Base-by-base conservation (phyloP, 225 moss, liverwort and hornwort species). In the Lunularia cruciata region DNA sequence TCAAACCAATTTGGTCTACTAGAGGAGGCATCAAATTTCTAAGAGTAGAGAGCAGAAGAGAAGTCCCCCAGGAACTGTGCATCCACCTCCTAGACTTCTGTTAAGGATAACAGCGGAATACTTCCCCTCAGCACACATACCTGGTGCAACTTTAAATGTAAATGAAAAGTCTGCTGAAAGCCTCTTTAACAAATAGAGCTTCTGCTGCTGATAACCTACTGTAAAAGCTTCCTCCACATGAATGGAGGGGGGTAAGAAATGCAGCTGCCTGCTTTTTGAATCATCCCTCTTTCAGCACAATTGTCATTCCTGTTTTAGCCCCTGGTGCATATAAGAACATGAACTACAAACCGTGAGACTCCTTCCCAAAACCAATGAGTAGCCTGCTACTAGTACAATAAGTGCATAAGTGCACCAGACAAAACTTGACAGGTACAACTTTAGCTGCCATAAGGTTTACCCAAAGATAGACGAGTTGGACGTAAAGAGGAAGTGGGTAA, bases 281-380 rank as follows among this genome's bases (percentile, higher is more conserved):
- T 22, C 39, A 39, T 60, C 60, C 38, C 60, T 38, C 38, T 58
- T n/a, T 58, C n/a, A 38, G n/a, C 60, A 22, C 56, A 31, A 39
- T 12, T 32, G 59, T 32, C 35, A n/a, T n/a, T 59, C 8, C 59
- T 20, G 59, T 37, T 7, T 14, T 61, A 61, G 61, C 39, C 61
- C 61, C 61, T 61, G 61, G 9, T 61, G 25, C 39, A 61, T 35
- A 38, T 42, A 61, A 25, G 3, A 40, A 38, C 60, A 8, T 38
- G 15, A 40, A 25, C 23, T 10, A 12, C 13, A 46, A 55, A 61
- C 51, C 51, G 39, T 26, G 39, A 39, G 39, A 61, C 27, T 39
- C 12, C 23, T 12, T 23, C 40, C 22, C 54, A 12, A 6, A 26
- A 57, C 56, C 31, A 15, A n/a, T n/a, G n/a, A 2, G 25, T 32